phyloP scores from a whole-genome alignment of 176 grass and related monocot species.

The Alopecurus myosuroides region DNA sequence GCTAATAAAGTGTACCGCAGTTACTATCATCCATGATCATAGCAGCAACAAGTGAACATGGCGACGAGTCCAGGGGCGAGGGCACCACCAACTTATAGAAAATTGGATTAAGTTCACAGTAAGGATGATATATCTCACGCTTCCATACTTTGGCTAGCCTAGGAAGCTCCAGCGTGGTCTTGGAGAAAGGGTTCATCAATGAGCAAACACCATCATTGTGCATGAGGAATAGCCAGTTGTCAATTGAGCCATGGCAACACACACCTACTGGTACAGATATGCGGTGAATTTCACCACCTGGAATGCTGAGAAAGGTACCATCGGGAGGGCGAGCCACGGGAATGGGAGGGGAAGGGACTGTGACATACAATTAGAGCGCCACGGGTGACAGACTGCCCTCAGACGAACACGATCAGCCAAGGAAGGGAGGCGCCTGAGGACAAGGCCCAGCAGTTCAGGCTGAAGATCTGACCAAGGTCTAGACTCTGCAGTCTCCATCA shows the following conservation, averaged over 20 bases:
- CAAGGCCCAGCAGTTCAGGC: background rate
- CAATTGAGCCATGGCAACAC: background rate
- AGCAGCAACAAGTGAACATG: background rate
- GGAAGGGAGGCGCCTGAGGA: background rate
- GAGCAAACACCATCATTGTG: background rate
- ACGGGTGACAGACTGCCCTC: background rate
- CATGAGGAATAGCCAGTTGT: background rate
- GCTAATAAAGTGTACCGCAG: background rate
- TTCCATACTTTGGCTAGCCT: background rate
- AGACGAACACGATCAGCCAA: background rate
- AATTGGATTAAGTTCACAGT: background rate
- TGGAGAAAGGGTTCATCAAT: conserved; percentile 12
- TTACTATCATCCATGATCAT: background rate
- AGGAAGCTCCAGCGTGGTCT: background rate
- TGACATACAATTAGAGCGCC: background rate
- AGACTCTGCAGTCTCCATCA: background rate
- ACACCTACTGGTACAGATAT: background rate
- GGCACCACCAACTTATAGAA: background rate
- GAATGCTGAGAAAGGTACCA: background rate
- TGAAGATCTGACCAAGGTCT: background rate
- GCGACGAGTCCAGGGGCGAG: background rate
- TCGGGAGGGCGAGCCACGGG: conserved; percentile 20
- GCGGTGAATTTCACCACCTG: too few species aligned
- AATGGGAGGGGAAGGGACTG: background rate
- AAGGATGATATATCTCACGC: background rate